Base-by-base conservation (phyloP, 192 early-diverging fungal species). In the Spizellomyces punctatus region DNA sequence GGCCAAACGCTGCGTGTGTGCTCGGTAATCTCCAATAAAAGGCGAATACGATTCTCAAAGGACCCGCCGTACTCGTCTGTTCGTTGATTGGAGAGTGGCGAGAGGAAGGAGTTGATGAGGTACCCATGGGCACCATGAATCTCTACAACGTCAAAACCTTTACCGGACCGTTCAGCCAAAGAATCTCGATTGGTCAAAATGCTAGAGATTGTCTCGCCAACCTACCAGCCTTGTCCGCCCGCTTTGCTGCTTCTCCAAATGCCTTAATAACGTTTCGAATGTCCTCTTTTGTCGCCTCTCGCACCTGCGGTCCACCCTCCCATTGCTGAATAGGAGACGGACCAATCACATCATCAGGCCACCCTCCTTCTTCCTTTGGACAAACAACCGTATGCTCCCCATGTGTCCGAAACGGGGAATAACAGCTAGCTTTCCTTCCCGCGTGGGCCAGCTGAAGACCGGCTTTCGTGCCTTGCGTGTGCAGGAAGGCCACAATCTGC, bases 121-220 rank as follows among this genome's bases (percentile, higher is more conserved):
- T 96, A 98, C 8, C 96, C 96, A 77, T 98, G 94, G 5, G 96
- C 94, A 58, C 80, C 86, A 64, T 96, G 95, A 21, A 98, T 80
- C 78, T 98, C 96, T 36, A 97, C 77, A n/a, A 89, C 89, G 63
- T 96, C 93, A 75, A 95, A 93, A 36, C 27, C 27, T 36, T 36
- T 36, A 3, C 27, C 27, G 27, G 27, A 36, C 27, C 3, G 27
- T 36, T 36, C 27, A 36, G 27, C 27, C 27, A 36, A 36, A 36
- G 27, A 3, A 36, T 3, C 27, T 36, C 27, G 27, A 36, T 36
- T 36, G 27, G 27, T 3, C 27, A 36, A 36, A 36, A 36, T 36
- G 27, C 27, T 2, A 36, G 27, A 36, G 27, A 36, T 36, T 36
- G 27, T 36, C 27, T 36, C 27, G 27, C 27, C 27, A 36, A 36